A percentile compares a stretch with the other conserved stretches of the same genome.
Evolutionary conservation across 2,329 filamentous ascomycete genomes (phyloP).

Genomic region (Epichloe sylvatica): DNA sequence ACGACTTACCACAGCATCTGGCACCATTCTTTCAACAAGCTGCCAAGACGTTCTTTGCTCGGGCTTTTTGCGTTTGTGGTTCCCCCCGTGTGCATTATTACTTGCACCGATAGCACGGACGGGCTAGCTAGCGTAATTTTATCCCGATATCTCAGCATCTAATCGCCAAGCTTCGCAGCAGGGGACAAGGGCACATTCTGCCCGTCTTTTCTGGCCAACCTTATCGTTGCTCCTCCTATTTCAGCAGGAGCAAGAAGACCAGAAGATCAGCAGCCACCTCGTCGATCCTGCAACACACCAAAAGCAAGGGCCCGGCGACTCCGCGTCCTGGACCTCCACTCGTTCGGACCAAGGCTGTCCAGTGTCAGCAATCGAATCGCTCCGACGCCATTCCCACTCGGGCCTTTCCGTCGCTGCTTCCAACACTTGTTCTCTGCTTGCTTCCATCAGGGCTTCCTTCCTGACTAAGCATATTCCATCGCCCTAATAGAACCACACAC

Average conservation of each 20-base stretch:
- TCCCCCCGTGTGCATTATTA: neutral
- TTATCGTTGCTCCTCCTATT: neutral
- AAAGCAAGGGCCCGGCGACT: conserved; percentile 3
- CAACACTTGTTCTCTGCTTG: neutral
- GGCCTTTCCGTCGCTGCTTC: neutral
- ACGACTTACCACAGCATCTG: too few species aligned
- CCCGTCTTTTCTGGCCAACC: neutral
- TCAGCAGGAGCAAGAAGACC: neutral
- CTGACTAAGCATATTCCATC: conserved; percentile 1
- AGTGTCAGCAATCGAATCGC: neutral
- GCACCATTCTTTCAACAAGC: neutral
- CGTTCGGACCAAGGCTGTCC: neutral
- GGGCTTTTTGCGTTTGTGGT: neutral
- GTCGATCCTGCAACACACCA: neutral
- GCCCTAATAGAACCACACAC: neutral
- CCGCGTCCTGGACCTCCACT: neutral
- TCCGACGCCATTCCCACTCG: neutral
- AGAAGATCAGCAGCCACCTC: neutral
- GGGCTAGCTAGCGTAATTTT: neutral
- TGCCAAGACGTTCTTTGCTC: neutral
- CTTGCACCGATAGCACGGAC: neutral
- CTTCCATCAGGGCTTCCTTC: conserved; percentile 3
- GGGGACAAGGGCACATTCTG: neutral
- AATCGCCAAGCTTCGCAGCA: neutral
- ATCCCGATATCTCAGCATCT: neutral